Evolutionary conservation across 2,329 filamentous ascomycete genomes (phyloP).

Genomic region (Botryotinia globosa): DNA sequence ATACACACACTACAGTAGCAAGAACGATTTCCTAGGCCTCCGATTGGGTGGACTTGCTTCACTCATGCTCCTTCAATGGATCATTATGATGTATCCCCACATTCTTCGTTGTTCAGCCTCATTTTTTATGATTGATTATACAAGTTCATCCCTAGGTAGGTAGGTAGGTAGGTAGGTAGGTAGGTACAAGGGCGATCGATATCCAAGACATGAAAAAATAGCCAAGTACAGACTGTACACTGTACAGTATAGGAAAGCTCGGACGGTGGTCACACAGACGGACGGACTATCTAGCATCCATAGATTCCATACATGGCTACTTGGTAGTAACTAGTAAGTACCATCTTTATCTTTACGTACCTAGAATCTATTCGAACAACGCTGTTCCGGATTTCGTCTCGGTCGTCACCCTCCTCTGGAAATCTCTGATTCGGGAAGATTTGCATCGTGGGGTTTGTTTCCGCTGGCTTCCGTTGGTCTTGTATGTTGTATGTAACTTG

Average conservation of each 20-base stretch:
- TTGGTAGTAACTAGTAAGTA: too few species aligned
- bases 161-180: too few species aligned
- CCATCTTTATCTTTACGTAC: neutral
- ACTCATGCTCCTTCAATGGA: neutral
- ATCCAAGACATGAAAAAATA: neutral
- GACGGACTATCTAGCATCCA: neutral
- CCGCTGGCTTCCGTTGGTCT: neutral
- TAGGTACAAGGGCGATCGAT: too few species aligned
- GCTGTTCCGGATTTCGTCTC: neutral
- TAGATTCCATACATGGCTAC: too few species aligned
- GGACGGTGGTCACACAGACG: neutral
- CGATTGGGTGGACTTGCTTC: neutral
- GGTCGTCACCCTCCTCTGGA: conserved; percentile 8
- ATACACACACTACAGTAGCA: neutral
- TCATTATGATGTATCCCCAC: neutral
- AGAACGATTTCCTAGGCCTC: neutral
- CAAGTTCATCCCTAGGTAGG: neutral
- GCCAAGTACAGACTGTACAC: too few species aligned
- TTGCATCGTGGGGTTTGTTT: neutral
- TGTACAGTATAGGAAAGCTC: neutral
- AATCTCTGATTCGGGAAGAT: neutral
- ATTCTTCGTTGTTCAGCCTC: neutral
- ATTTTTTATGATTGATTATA: neutral
- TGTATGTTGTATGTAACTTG: too few species aligned
- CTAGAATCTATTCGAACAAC: neutral